phyloP scores from a whole-genome alignment of 2,329 filamentous ascomycete species.

The Hymenoscyphus repandus region DNA sequence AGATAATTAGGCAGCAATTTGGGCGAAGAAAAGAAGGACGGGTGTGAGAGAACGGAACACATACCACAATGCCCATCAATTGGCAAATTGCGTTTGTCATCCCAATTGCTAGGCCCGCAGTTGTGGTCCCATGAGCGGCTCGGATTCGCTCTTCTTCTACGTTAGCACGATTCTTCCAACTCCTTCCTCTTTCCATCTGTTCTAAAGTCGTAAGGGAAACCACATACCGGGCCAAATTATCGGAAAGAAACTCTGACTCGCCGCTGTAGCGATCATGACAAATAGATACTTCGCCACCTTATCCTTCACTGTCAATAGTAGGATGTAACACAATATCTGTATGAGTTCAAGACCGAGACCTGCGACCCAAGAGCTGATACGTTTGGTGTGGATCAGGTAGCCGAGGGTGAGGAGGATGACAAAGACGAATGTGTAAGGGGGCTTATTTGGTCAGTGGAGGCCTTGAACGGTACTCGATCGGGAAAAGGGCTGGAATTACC shows the following conservation, averaged over 20 bases:
- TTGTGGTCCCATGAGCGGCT: conserved; percentile 36
- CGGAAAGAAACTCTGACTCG: conserved; percentile 37
- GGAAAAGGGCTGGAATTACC: no score
- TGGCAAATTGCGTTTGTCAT: conserved; percentile 40
- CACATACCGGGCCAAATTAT: conserved; percentile 35
- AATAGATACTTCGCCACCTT: conserved; percentile 34
- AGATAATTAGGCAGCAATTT: background rate
- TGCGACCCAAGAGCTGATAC: conserved; percentile 35
- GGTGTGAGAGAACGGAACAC: conserved; percentile 13
- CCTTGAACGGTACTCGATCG: no score
- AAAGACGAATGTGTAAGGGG: conserved; percentile 35
- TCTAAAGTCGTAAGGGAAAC: background rate
- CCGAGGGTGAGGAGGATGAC: conserved; percentile 35
- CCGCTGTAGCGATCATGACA: conserved; percentile 33
- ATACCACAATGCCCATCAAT: conserved; percentile 37
- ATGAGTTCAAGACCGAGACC: conserved; percentile 35
- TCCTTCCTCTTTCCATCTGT: no score
- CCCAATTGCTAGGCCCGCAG: conserved; percentile 37
- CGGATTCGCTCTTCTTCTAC: conserved; percentile 34
- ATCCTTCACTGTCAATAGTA: conserved; percentile 34
- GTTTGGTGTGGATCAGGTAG: conserved; percentile 32
- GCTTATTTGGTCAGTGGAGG: no score
- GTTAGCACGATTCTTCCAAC: no score
- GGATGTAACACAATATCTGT: conserved; percentile 36
- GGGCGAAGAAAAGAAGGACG: background rate